Evolutionary conservation across 1,284 basidiomycete species (phyloP).

Genomic region (Naganishia sp.): DNA sequence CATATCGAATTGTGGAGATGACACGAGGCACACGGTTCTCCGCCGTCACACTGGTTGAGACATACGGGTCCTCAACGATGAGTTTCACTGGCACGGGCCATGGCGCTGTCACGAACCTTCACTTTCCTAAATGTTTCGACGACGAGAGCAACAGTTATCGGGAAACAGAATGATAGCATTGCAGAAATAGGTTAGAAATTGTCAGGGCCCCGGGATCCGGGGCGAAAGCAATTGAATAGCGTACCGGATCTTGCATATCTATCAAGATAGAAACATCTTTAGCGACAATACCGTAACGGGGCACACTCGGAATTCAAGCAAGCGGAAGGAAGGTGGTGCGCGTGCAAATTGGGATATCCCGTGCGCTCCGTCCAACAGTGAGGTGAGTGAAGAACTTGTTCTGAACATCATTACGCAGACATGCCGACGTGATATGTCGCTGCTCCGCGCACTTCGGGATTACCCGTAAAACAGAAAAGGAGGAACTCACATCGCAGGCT

Average conservation of each 20-base stretch:
- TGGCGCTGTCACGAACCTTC: conserved; percentile 19
- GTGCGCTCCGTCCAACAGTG: background rate
- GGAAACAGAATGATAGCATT: background rate
- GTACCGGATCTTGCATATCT: conserved; percentile 34
- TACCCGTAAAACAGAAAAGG: too few relatives aligned
- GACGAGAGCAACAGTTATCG: background rate
- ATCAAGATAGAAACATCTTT: background rate
- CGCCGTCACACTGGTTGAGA: conserved; percentile 21
- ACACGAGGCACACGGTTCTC: conserved; percentile 26
- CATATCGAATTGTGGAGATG: conserved; percentile 29
- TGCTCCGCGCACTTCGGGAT: too few relatives aligned
- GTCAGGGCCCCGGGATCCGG: too few relatives aligned
- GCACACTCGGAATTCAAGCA: too few relatives aligned
- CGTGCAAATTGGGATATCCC: background rate
- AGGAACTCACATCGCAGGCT: conserved; percentile 32
- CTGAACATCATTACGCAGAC: too few relatives aligned
- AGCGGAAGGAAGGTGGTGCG: too few relatives aligned
- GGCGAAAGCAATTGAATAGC: background rate
- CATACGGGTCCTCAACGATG: background rate
- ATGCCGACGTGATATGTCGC: too few relatives aligned
- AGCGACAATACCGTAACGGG: background rate
- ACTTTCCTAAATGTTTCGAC: conserved; percentile 25
- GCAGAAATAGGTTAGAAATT: too few relatives aligned
- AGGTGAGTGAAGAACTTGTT: too few relatives aligned
- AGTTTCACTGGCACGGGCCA: background rate